Percentiles rank a stretch among this genome's conserved stretches.
These are phyloP conservation scores for Acrocalymma vagum DNA, from an alignment of 2,329 filamentous ascomycete species.

Conservation along the genomic window DNA sequence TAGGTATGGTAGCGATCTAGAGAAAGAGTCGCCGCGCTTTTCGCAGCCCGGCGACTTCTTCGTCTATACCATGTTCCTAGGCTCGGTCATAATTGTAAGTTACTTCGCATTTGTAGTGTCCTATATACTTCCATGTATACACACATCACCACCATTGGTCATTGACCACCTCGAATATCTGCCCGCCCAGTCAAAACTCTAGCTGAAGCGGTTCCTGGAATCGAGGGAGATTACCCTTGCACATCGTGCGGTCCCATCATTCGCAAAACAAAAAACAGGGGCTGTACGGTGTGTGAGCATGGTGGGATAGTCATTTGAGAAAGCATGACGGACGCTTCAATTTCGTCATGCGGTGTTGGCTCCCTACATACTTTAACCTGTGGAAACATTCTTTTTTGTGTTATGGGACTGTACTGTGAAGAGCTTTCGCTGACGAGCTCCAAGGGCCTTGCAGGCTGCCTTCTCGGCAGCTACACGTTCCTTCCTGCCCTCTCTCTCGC, in stretches of 20 bases:
- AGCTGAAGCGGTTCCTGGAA: conserved; percentile 65
- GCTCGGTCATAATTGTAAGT: conserved; percentile 80
- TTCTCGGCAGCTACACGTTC: conserved; percentile 63
- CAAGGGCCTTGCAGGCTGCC: conserved; percentile 62
- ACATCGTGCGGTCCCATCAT: conserved; percentile 58
- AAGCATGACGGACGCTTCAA: conserved; percentile 63
- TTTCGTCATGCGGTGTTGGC: conserved; percentile 67
- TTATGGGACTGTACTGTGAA: conserved; percentile 7
- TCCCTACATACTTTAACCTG: conserved; percentile 65
- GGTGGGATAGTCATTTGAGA: conserved; percentile 63
- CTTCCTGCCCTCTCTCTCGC: conserved; percentile 74
- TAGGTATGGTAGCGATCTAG: conserved; percentile 78
- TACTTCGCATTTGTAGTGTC: conserved; percentile 33
- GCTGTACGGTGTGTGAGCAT: conserved; percentile 58
- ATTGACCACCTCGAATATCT: conserved; percentile 66
- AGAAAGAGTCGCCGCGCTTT: conserved; percentile 76
- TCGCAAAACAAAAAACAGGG: conserved; percentile 58
- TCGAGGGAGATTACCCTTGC: conserved; percentile 63
- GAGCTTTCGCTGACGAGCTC: conserved; percentile 39
- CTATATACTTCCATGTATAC: conserved; percentile 21
- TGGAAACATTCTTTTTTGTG: too few species aligned
- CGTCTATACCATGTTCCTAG: conserved; percentile 80
- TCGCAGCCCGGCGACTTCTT: conserved; percentile 79
- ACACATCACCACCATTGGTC: conserved; percentile 24
- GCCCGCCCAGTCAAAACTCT: conserved; percentile 58